Percentiles rank a stretch among this genome's conserved stretches.
phyloP scores from a whole-genome alignment of 148 eudicot genomes.

The Dysphania ambrosioides region DNA sequence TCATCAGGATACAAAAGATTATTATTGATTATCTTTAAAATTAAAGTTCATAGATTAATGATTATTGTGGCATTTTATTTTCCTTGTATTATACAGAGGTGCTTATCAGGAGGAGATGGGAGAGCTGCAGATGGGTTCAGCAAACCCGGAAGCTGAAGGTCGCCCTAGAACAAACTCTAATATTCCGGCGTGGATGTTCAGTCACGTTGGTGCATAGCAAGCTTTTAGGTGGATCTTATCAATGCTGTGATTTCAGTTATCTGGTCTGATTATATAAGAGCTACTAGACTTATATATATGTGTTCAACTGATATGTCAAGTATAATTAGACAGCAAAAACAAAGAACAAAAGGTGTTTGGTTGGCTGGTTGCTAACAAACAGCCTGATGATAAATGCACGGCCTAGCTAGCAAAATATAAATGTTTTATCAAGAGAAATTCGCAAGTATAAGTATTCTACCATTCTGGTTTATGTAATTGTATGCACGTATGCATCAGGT shows the following conservation, averaged over 20 bases:
- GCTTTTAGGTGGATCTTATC: too few species aligned
- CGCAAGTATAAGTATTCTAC: too few species aligned
- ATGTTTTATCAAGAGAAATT: too few species aligned
- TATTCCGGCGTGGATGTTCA: constrained; percentile 66
- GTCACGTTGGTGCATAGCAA: constrained; percentile 29
- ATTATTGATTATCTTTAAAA: too few species aligned
- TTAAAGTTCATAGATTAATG: background rate
- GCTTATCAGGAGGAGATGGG: constrained; percentile 28
- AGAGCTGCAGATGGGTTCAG: background rate
- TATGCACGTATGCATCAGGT: too few species aligned
- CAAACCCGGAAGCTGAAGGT: constrained; percentile 18
- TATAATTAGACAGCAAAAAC: background rate
- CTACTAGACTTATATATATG: background rate
- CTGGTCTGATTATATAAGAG: background rate
- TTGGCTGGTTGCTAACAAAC: background rate
- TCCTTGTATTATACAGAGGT: constrained; percentile 26
- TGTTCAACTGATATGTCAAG: constrained; percentile 7
- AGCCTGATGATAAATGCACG: background rate
- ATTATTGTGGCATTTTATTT: background rate
- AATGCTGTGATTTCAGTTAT: background rate
- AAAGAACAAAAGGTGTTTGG: constrained; percentile 5
- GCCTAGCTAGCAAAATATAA: background rate
- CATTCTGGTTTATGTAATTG: too few species aligned
- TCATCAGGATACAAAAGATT: too few species aligned
- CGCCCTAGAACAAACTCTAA: constrained; percentile 18